Evolutionary conservation across 306 rosid species (phyloP).

Genomic region (Abrus precatorius): DNA sequence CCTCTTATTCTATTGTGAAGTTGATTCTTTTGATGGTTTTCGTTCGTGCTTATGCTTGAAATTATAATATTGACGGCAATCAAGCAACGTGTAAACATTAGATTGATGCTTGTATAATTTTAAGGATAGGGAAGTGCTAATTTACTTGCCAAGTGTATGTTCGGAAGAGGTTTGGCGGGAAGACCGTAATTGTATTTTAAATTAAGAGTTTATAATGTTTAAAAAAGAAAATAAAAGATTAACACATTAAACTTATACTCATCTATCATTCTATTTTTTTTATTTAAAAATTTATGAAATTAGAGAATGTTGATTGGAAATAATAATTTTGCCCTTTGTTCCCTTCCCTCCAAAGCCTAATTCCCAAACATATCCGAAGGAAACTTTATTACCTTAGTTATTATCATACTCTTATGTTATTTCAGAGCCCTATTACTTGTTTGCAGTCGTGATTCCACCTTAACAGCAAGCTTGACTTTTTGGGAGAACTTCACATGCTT

Average conservation of each 20-base stretch:
- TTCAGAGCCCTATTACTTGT: constrained; percentile 34
- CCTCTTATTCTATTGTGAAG: not conserved
- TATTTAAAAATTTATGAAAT: no score
- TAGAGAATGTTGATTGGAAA: no score
- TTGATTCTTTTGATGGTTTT: not conserved
- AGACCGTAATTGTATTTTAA: no score
- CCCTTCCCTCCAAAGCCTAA: no score
- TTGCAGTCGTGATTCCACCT: constrained; percentile 57
- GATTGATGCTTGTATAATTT: not conserved
- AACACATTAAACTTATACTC: no score
- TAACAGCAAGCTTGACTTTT: constrained; percentile 72
- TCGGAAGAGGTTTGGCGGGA: no score
- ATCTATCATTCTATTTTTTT: no score
- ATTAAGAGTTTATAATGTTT: no score
- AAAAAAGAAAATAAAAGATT: no score
- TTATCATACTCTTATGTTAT: constrained; percentile 20
- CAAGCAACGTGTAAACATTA: constrained; percentile 1
- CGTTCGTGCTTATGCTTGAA: constrained; percentile 11
- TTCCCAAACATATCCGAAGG: no score
- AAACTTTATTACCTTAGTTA: not conserved
- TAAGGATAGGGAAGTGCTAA: not conserved
- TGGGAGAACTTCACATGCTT: constrained; percentile 96
- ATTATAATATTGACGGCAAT: constrained; percentile 10
- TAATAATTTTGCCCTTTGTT: no score
- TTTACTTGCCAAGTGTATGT: not conserved